A percentile compares a stretch with the other conserved stretches of the same genome.
Evolutionary conservation across 257 asterid genomes (phyloP).

Genomic region (Pogostemon cablin): DNA sequence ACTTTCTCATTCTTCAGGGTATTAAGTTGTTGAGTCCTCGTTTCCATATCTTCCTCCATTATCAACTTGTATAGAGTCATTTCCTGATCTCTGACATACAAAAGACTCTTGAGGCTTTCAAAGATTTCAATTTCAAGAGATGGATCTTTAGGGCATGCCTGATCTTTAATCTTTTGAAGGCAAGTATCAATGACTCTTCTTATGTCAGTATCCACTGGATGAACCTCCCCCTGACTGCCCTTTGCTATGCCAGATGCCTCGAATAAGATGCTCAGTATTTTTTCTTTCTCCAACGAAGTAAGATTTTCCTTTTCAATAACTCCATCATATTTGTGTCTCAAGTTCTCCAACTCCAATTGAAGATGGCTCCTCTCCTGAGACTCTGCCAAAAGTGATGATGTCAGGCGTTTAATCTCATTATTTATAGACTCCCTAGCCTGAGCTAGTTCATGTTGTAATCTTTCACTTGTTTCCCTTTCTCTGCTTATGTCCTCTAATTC

Average conservation of each 20-base stretch:
- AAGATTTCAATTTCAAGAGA: slow-evolving; percentile 49
- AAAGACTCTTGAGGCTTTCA: slow-evolving; percentile 62
- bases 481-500: slow-evolving; percentile 65
- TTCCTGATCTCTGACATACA: slow-evolving; percentile 69
- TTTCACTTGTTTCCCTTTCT: slow-evolving; percentile 46
- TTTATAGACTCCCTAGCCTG: slow-evolving; percentile 54
- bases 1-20: slow-evolving; percentile 59
- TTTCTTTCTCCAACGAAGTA: slow-evolving; percentile 57
- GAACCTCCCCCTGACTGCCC: slow-evolving; percentile 38
- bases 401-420: slow-evolving; percentile 60
- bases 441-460: slow-evolving; percentile 54
- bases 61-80: slow-evolving; percentile 54
- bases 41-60: slow-evolving; percentile 62
- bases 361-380: slow-evolving; percentile 69
- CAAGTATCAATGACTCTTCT: slow-evolving; percentile 53
- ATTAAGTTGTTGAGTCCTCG: slow-evolving; percentile 49
- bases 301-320: slow-evolving; percentile 48
- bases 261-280: slow-evolving; percentile 53
- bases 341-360: slow-evolving; percentile 51
- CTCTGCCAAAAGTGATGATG: slow-evolving; percentile 56
- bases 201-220: slow-evolving; percentile 48
- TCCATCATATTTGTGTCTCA: slow-evolving; percentile 52
- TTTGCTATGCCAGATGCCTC: slow-evolving; percentile 71
- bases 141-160: slow-evolving; percentile 42
- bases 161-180: slow-evolving; percentile 63